Conservation (phyloP, 352 stramenopile species). For the Phytophthora aleatoria region DNA sequence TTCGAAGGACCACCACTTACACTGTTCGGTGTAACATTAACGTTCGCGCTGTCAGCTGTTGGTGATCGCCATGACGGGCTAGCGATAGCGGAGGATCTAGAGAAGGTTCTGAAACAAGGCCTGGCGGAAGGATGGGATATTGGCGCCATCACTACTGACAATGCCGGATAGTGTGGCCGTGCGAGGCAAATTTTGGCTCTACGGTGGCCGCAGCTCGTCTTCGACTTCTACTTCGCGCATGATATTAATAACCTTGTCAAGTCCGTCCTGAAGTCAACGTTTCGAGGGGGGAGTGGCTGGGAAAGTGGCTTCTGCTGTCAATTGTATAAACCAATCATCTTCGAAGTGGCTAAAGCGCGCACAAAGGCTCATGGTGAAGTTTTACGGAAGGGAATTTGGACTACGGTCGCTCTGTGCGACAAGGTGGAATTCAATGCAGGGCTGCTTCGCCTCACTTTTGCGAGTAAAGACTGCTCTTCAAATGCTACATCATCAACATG, state of each 20-base stretch:
- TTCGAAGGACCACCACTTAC: conserved; percentile 3
- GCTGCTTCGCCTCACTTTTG: background rate
- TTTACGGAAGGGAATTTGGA: no score
- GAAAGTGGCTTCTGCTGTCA: conserved; percentile 5
- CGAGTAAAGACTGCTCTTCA: background rate
- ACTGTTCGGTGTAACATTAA: background rate
- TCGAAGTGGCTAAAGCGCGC: background rate
- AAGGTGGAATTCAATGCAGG: background rate
- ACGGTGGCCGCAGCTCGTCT: conserved; percentile 1
- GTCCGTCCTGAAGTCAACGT: conserved; percentile 11
- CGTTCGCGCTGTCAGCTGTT: background rate
- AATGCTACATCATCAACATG: background rate
- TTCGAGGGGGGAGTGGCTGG: background rate
- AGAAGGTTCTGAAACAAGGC: background rate
- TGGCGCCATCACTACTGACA: conserved; percentile 11
- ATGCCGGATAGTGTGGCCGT: conserved; percentile 15
- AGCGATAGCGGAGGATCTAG: conserved; percentile 5
- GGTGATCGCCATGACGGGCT: conserved; percentile 12
- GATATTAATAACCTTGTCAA: conserved; percentile 10
- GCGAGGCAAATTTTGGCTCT: conserved; percentile 2
- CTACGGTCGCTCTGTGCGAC: no score
- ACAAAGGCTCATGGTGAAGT: background rate
- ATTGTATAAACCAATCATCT: background rate
- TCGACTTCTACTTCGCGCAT: conserved; percentile 1
- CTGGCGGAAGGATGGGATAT: conserved; percentile 2